Evolutionary conservation across 2,329 filamentous ascomycete species (phyloP), one percentile per base, ranked within the genome.

Genomic region (Penicillium occitanis): DNA sequence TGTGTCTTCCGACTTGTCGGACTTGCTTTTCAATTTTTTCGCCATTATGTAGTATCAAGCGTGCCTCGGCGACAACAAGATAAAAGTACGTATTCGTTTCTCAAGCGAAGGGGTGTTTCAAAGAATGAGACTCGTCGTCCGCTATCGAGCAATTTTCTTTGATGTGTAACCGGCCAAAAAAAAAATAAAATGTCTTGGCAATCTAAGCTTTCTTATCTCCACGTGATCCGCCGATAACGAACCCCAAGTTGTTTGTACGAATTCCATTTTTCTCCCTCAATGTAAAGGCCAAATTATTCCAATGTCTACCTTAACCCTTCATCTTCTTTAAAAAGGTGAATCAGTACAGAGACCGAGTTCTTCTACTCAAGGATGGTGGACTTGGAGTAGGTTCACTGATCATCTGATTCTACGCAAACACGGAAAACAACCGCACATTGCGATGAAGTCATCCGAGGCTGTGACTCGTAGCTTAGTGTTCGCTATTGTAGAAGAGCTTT

Each of bases 1-100:
- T 46, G 44, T 65, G 35, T 67, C 70, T 53, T 69, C 71, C 46
- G 73, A 66, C 37, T 68, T 69, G 51, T 68, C 71, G 42, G 74
- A 71, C 61, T 74, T 71, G 1, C 72, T 72, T 77, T 37, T 66
- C 73, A 63, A 61, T 53, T 66, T 68, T 22, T 64, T 64, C 2
- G 51, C 66, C 63, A 62, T 58, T 22, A 2, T 33, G 17, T 60
- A 50, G 11, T 30, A 14, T 22, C 8, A 48, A 65, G 10, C 1
- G 55, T 17, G 19, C 5, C 33, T 42, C 33, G 11, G n/a, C 28
- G 5, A 42, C 11, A 42, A 25, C 10, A 5, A 42, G 13, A 19
- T 28, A 2, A n/a, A 14, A 19, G 1, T n/a, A 25, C 25, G 25
- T 25, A 33, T 33, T 33, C 6, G 25, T 22, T 10, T 22, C 42